Base-by-base conservation (phyloP, 2,329 filamentous ascomycete species). In the Diplodia scrobiculata region DNA sequence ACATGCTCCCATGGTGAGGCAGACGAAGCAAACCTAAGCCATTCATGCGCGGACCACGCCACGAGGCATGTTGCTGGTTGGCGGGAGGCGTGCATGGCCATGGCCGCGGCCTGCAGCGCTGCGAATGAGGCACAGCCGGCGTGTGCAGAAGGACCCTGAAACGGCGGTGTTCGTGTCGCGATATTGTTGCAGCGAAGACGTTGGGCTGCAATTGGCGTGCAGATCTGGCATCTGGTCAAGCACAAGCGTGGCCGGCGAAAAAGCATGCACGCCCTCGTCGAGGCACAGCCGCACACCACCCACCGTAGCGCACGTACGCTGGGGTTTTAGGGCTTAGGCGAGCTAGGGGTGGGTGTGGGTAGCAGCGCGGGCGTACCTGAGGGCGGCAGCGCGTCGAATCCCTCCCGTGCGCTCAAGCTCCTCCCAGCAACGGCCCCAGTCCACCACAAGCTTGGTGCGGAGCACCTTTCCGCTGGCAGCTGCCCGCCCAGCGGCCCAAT, bases 161-260 rank as follows among this genome's bases (percentile, higher is more conserved):
- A 65, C 63, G 38, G 27, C 51, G 52, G 63, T 48, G 52, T 55
- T 65, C 63, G 63, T 58, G 63, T 65, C 58, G 51, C 63, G 51
- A 58, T 58, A 65, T 58, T 65, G 63, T 58, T 53, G 62, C 62
- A 29, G 52, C 41, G 51, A 21, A 55, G 36, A 48, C 62, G 27
- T 55, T 65, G 63, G 50, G 50, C 34, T 45, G 50, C 63, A 65
- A 65, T 34, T 41, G 53, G 17, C 13, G 19, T 50, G 63, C 63
- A 65, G 63, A 65, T 65, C 63, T 58, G 63, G 52, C 21, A 50
- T 62, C 48, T 62, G 25, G 55, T 17, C 17, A 2, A 25, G 25
- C 25, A 25, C 25, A 62, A 60, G 55, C 55, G 55, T 27, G 45
- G 34, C 36, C 53, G 53, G 52, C 27, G 34, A 41, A 45, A 38